These are phyloP conservation scores for Backusella psychrophila DNA, from an alignment of 192 early-diverging fungal species.

Conservation along the genomic window DNA sequence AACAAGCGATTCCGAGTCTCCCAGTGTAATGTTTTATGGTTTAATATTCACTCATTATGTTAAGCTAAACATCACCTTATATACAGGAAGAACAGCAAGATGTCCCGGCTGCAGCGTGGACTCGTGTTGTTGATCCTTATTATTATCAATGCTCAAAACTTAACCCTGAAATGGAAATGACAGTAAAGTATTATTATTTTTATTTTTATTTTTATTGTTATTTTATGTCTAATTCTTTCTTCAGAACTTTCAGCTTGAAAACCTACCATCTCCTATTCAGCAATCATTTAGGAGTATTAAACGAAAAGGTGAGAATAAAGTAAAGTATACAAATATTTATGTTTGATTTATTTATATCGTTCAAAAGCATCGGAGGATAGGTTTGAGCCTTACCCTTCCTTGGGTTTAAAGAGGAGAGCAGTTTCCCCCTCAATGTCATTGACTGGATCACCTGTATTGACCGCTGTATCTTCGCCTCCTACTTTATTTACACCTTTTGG, in stretches of 20 bases:
- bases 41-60: background rate
- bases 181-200: conserved; percentile 10
- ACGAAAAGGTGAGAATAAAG: conserved; percentile 20
- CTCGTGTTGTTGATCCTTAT: conserved; percentile 12
- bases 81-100: background rate
- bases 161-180: conserved; percentile 37
- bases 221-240: background rate
- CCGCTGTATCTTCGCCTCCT: conserved; percentile 25
- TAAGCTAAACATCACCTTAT: background rate
- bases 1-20: background rate
- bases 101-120: conserved; percentile 18
- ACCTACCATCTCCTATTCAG: conserved; percentile 23
- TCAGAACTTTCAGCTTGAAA: conserved; percentile 30
- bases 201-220: background rate
- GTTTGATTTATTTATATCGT: background rate
- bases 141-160: conserved; percentile 35
- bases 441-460: conserved; percentile 25
- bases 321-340: background rate
- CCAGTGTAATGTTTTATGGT: background rate
- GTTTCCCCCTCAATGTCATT: conserved; percentile 32
- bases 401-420: conserved; percentile 27
- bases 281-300: conserved; percentile 20
- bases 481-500: conserved; percentile 8
- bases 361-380: conserved; percentile 25
- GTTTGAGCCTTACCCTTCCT: conserved; percentile 13